Base-by-base conservation (phyloP, 176 grass and related monocot genomes). In the Puccinellia tenuiflora region DNA sequence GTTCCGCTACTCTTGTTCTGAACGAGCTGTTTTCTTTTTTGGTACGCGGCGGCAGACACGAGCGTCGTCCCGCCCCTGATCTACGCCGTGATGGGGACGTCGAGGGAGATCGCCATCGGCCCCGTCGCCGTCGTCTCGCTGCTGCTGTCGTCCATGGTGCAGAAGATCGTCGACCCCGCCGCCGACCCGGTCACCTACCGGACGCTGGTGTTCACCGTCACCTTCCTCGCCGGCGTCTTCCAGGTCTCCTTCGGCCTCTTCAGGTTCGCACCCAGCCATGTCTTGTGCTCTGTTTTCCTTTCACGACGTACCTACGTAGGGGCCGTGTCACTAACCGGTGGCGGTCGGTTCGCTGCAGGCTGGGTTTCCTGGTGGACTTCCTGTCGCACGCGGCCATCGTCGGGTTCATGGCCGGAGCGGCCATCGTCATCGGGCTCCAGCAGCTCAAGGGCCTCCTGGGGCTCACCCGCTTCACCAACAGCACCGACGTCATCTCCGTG, bases 101-200 rank as follows among this genome's bases (percentile, higher is more conserved):
- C 96, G 66, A 74, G 85, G 87, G 96, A 98, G 74, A 88, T 98
- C 63, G 96, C 92, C 68, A 86, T 98, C 48, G 95, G 92, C 8
- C 95, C 95, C 12, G 95, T 98, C 47, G 95, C 95, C 72, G 96
- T 98, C 6, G 92, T 98, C 10, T 98, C 96, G 76, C 90, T 98
- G 79, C 92, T 98, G 42, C 82, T 98, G 33, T 98, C 95, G 31
- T 98, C 95, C 10, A 93, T 98, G 95, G 43, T 92, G 47, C 89
- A 91, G 89, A 98, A 91, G 67, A 17, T 95, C 64, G 92, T 88
- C 28, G 95, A 98, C 88, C 95, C 95, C 26, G 84, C 82, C 9
- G 48, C 67, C 10, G 92, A 98, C 84, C 92, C 90, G 7, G 70
- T 42, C 4, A 79, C 92, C 13, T 98, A 98, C 86, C 51, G 78